phyloP scores from a whole-genome alignment of 257 asterid genomes.

The Salvia hispanica region DNA sequence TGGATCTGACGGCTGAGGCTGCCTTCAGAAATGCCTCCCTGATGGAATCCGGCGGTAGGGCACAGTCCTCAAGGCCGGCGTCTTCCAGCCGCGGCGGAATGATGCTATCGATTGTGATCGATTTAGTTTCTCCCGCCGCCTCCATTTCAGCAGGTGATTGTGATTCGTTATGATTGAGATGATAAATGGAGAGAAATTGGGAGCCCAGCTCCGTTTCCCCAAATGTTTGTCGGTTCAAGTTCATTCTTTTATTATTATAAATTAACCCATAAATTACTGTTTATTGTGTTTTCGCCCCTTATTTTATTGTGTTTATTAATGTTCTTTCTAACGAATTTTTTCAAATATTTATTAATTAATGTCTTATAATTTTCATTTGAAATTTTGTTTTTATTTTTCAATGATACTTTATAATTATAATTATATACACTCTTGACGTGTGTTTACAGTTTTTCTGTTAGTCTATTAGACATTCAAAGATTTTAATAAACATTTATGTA shows the following conservation, averaged over 20 bases:
- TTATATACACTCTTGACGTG: too few species aligned
- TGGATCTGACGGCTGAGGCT: slow-evolving; percentile 68
- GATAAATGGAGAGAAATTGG: too few species aligned
- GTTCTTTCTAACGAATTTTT: too few species aligned
- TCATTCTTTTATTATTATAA: neutral
- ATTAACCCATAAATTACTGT: neutral
- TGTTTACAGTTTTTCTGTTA: too few species aligned
- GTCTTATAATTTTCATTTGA: too few species aligned
- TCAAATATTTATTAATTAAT: too few species aligned
- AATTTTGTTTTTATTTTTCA: too few species aligned
- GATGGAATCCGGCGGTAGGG: slow-evolving; percentile 79
- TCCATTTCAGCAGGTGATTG: slow-evolving; percentile 49
- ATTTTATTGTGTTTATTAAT: neutral
- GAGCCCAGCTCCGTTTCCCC: neutral
- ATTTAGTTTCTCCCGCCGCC: slow-evolving; percentile 40
- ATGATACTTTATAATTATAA: too few species aligned
- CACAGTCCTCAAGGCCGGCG: slow-evolving; percentile 96
- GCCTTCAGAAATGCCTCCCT: slow-evolving; percentile 79
- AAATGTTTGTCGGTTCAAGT: neutral
- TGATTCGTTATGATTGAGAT: too few species aligned
- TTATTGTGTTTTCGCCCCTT: neutral
- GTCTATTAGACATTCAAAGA: too few species aligned
- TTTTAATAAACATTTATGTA: too few species aligned
- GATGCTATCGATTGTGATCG: slow-evolving; percentile 45
- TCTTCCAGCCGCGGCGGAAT: slow-evolving; percentile 82